These are phyloP conservation scores for Sequoia sempervirens DNA, from an alignment of 75 land plant genomes.

Conservation along the genomic window DNA sequence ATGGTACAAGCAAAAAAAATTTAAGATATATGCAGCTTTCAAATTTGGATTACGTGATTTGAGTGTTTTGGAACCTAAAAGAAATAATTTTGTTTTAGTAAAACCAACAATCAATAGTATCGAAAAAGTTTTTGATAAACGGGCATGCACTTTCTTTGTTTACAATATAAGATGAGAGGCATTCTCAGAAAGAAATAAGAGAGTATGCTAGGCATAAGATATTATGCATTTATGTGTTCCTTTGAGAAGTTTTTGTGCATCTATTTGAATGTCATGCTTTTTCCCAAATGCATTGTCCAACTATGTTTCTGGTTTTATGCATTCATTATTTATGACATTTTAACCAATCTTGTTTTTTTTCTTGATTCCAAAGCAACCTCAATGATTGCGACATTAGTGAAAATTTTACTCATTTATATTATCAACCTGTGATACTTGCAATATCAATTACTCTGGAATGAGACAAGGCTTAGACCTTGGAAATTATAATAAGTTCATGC, in stretches of 20 bases:
- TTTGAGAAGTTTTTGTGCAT: background rate
- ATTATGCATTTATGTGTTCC: background rate
- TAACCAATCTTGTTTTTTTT: background rate
- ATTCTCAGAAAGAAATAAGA: background rate
- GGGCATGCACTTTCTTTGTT: background rate
- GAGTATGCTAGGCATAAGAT: background rate
- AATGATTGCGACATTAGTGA: background rate
- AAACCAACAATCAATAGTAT: background rate
- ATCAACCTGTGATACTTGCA: background rate
- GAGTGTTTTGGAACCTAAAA: background rate
- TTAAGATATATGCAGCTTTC: background rate
- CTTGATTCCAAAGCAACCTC: background rate
- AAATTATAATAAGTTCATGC: background rate
- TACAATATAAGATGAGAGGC: background rate
- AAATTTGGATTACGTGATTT: background rate
- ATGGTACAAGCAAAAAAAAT: background rate
- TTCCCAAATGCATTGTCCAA: background rate
- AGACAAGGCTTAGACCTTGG: background rate
- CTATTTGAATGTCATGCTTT: background rate
- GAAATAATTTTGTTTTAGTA: background rate
- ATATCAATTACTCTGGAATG: background rate
- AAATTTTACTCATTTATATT: background rate
- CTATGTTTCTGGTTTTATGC: background rate
- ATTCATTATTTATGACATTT: background rate
- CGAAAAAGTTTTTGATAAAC: background rate